phyloP scores from a whole-genome alignment of 306 rosid species.

The Cicer yamashitae region DNA sequence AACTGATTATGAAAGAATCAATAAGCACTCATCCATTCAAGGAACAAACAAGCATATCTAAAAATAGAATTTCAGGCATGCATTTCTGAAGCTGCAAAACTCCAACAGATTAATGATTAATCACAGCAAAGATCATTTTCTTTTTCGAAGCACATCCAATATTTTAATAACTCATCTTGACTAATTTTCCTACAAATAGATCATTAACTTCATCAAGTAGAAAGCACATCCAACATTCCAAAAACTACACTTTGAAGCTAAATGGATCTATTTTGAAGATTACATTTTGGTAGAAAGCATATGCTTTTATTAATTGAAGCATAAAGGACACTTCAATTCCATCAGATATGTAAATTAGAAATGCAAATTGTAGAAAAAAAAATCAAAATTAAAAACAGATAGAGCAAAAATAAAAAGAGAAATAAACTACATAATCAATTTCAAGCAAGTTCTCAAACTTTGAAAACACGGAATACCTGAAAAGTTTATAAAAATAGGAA shows the following conservation, averaged over 20 bases:
- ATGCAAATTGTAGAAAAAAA: neutral
- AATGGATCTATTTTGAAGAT: neutral
- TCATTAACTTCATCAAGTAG: neutral
- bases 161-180: neutral
- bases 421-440: neutral
- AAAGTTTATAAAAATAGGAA: neutral
- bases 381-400: neutral
- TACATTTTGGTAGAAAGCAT: too few relatives aligned
- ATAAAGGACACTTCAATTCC: neutral
- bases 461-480: neutral
- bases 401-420: neutral
- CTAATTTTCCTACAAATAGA: constrained; percentile 5
- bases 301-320: neutral
- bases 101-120: neutral
- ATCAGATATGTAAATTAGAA: neutral
- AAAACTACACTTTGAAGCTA: constrained; percentile 6
- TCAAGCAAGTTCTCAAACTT: neutral
- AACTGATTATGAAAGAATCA: constrained; percentile 21
- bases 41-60: constrained; percentile 7
- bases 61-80: constrained; percentile 22
- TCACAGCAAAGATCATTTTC: neutral
- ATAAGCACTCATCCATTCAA: constrained; percentile 37
- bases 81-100: constrained; percentile 34
- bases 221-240: constrained; percentile 1
- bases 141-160: too few relatives aligned